Evolutionary conservation across 1,284 basidiomycete species (phyloP), one percentile per base, ranked within the genome.

Genomic region (Fomitiporia mediterranea): DNA sequence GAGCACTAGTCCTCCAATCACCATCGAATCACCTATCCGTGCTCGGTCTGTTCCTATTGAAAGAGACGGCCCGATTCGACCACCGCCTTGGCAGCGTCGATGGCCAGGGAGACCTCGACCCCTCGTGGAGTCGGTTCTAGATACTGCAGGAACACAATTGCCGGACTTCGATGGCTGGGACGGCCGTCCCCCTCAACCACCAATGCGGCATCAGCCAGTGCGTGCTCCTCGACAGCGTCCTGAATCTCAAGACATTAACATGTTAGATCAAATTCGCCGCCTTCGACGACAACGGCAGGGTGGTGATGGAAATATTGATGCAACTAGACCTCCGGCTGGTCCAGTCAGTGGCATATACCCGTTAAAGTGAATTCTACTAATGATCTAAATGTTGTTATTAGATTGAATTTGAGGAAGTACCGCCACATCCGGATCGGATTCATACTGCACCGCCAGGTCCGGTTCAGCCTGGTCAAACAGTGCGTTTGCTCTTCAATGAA

Each of bases 191-290:
- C 25, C 28, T 35, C 25, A 9, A 30, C 52, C 44, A 38, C 35
- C 25, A 13, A 17, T 21, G 8, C 51, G 17, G 30, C 51, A 23
- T 23, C n/a, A 17, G 40, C 48, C 21, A n/a, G 38, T 27, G 23
- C n/a, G 46, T 46, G 8, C 25, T n/a, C n/a, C n/a, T 30, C 44
- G 25, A 6, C 28, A 27, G 7, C 55, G 7, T 48, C 40, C 21
- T 30, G 27, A 23, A n/a, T 23, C 55, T 38, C 23, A n/a, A 43
- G 42, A 54, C 35, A 58, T 55, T 57, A 52, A 60, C 50, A 50
- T 58, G 44, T 40, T 54, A 8, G 44, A 43, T 35, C 35, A 37
- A 37, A 37, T 57, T 6, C 43, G 30, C 23, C 19, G 54, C 8
- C 47, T 43, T 11, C 53, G 53, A 7, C 44, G 23, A 30, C 25